phyloP scores from a whole-genome alignment of 2,329 filamentous ascomycete genomes.

The Xylaria polymorpha region DNA sequence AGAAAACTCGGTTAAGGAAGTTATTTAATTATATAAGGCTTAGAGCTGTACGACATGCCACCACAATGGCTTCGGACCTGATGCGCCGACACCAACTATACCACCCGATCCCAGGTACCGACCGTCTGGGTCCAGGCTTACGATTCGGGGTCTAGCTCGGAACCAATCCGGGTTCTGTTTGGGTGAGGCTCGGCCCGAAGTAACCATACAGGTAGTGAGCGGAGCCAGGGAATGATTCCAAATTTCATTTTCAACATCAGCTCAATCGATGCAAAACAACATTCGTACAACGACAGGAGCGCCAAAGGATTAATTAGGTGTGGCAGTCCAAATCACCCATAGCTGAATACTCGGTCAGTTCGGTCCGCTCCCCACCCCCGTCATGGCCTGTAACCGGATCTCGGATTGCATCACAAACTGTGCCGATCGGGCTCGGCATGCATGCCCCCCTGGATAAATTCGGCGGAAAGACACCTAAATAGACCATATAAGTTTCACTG shows the following conservation, averaged over 20 bases:
- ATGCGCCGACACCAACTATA: background rate
- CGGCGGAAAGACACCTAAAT: background rate
- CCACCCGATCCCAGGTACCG: conserved; percentile 10
- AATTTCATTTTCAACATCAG: background rate
- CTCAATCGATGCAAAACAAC: background rate
- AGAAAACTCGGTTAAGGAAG: background rate
- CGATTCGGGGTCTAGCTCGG: conserved; percentile 11
- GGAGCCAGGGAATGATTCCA: conserved; percentile 15
- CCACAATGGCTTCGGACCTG: background rate
- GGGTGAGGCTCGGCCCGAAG: conserved; percentile 33
- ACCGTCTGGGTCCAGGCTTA: conserved; percentile 14
- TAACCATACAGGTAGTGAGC: background rate
- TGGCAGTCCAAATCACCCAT: background rate
- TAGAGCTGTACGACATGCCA: background rate
- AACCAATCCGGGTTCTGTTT: background rate
- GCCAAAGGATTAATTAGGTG: background rate
- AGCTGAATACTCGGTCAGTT: conserved; percentile 19
- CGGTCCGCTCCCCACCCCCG: conserved; percentile 15
- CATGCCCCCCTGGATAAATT: background rate
- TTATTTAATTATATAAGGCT: background rate
- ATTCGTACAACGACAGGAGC: background rate
- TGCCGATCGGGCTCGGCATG: background rate
- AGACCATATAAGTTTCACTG: background rate
- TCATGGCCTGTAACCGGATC: background rate
- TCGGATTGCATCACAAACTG: background rate